Evolutionary conservation across 192 early-diverging fungal genomes (phyloP).

Genomic region (Linnemannia hyalina): DNA sequence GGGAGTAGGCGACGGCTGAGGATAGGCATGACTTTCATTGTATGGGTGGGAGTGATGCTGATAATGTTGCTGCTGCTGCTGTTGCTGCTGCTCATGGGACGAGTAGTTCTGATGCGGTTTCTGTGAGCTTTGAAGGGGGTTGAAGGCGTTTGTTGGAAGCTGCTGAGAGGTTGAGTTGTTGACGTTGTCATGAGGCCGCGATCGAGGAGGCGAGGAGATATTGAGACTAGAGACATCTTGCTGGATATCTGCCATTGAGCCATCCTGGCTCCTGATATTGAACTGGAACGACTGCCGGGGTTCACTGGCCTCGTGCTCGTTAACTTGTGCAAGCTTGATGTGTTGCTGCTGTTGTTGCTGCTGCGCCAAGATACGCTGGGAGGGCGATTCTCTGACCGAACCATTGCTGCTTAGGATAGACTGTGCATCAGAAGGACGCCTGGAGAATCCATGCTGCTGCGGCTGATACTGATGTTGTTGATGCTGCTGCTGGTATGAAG

Average conservation of each 20-base stretch:
- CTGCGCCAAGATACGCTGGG: slow-evolving; percentile 10
- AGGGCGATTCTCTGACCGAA: slow-evolving; percentile 29
- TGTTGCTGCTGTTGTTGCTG: slow-evolving; percentile 27
- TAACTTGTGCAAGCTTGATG: slow-evolving; percentile 37
- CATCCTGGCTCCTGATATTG: slow-evolving; percentile 17
- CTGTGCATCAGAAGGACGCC: slow-evolving; percentile 31
- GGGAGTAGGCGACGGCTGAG: slow-evolving; percentile 39
- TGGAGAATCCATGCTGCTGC: slow-evolving; percentile 29
- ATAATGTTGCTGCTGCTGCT: slow-evolving; percentile 9
- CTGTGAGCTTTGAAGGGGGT: background rate
- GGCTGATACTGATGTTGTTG: slow-evolving; percentile 23
- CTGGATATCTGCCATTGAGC: slow-evolving; percentile 31
- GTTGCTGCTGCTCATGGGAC: slow-evolving; percentile 7
- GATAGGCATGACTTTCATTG: slow-evolving; percentile 37
- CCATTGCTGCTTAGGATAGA: slow-evolving; percentile 21
- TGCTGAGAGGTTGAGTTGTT: slow-evolving; percentile 4
- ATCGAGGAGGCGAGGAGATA: slow-evolving; percentile 49
- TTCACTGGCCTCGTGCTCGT: slow-evolving; percentile 29
- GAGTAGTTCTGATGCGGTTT: slow-evolving; percentile 19
- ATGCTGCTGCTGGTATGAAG: background rate
- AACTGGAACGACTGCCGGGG: slow-evolving; percentile 40
- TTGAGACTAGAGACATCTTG: slow-evolving; percentile 47
- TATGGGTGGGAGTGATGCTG: slow-evolving; percentile 14
- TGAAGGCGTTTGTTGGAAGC: background rate
- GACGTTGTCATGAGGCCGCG: slow-evolving; percentile 20